Base-by-base conservation (phyloP, 306 rosid genomes). In the Cicer chorassanicum region DNA sequence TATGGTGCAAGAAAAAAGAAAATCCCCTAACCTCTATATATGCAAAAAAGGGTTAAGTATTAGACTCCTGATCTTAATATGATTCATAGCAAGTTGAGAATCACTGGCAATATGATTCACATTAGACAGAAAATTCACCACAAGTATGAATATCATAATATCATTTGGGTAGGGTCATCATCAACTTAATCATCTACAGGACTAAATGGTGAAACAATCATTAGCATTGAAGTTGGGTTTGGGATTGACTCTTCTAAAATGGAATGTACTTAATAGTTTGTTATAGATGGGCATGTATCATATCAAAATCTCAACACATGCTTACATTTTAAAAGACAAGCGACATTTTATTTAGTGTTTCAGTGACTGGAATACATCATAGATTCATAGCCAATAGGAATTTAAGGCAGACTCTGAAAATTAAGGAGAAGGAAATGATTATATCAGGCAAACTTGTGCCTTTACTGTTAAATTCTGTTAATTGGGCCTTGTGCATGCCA, bases 401-500 rank as follows among this genome's bases (percentile, higher is more conserved):
- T 50, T 50, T 18, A 50, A 50, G 21, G 14, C 56, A 50, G 21
- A 50, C 56, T 50, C 18, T 29, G 5, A 50, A 50, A 50, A 50
- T n/a, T 50, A 50, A 50, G 38, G n/a, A 9, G 4, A 14, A 50
- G 56, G 14, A 9, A 56, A 56, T 56, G 40, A 56, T 56, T 6
- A 34, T 36, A 60, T 13, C 11, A 60, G 3, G 18, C 10, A 42
- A 34, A 60, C 18, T 13, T 34, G 29, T 60, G 42, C 44, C 66
- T 34, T 36, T 1, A 11, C 19, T 60, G 44, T 50, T 21, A 40
- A 69, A 69, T 69, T 14, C 9, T 73, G 73, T 83, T 74, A 10
- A 68, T 50, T 34, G 72, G 60, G 78, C 43, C 29, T 72, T 43
- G 21, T 70, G 72, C 51, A 10, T 56, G 61, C 12, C 67, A 70